These are phyloP conservation scores for Salix udensis DNA, from an alignment of 345 rosid species.

Conservation along the genomic window DNA sequence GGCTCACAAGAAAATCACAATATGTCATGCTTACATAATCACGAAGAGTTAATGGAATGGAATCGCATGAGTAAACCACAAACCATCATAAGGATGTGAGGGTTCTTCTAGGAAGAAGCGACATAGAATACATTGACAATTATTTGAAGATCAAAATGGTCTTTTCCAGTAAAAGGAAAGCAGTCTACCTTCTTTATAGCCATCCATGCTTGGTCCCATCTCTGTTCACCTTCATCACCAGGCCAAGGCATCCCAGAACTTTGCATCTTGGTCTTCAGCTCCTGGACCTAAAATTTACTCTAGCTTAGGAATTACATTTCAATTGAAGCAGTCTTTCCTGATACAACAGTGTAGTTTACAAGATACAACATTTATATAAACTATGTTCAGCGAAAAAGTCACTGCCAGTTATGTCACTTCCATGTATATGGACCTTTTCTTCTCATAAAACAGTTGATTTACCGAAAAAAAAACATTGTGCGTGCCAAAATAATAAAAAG, in stretches of 20 bases:
- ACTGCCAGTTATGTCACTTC: not conserved
- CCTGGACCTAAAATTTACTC: slow-evolving; percentile 59
- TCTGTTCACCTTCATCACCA: slow-evolving; percentile 82
- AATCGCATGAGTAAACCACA: not conserved
- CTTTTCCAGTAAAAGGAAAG: not conserved
- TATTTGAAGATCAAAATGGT: not conserved
- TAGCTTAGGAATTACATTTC: not conserved
- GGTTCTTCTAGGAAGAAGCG: not conserved
- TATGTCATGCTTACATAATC: not conserved
- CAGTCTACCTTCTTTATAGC: slow-evolving; percentile 83
- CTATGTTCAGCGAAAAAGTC: not conserved
- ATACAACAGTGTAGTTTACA: not conserved
- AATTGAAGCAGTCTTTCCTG: not conserved
- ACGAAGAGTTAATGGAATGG: not conserved
- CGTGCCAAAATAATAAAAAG: not conserved
- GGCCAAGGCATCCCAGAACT: slow-evolving; percentile 98
- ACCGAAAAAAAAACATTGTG: not conserved
- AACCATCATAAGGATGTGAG: not conserved
- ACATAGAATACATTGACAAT: not conserved
- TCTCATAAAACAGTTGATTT: not conserved
- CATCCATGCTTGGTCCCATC: slow-evolving; percentile 98
- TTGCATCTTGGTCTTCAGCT: slow-evolving; percentile 74
- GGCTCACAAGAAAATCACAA: not conserved
- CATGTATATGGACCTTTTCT: not conserved
- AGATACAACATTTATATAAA: too few species aligned